Evolutionary conservation across 2,329 filamentous ascomycete species (phyloP).

Genomic region (Colletotrichum sublineola): DNA sequence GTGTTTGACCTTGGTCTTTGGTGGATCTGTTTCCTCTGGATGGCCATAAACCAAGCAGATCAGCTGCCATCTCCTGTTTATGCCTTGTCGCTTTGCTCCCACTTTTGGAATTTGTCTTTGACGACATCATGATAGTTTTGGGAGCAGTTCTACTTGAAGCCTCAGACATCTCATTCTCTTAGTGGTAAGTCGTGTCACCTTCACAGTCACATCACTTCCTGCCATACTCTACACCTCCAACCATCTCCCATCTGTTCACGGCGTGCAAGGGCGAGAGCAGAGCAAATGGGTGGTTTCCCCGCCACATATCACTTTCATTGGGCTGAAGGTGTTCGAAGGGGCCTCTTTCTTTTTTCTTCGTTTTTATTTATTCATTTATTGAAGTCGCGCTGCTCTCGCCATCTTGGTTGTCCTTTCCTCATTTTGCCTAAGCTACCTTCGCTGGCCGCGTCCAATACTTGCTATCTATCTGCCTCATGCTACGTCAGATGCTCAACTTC

Average conservation of each 20-base stretch:
- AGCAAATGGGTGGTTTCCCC: constrained; percentile 8
- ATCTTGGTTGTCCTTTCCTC: background rate
- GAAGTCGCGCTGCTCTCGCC: background rate
- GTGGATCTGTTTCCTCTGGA: constrained; percentile 28
- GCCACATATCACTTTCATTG: background rate
- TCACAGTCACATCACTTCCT: background rate
- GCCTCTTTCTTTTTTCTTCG: background rate
- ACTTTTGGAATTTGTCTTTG: constrained; percentile 41
- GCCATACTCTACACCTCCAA: background rate
- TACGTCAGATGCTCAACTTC: constrained; percentile 12
- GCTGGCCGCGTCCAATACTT: background rate
- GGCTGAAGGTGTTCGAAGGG: background rate
- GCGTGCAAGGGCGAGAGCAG: background rate
- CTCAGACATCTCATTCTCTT: constrained; percentile 53
- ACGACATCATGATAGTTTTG: constrained; percentile 60
- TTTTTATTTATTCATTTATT: too few species aligned
- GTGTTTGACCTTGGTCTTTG: constrained; percentile 34
- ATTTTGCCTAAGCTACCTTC: background rate
- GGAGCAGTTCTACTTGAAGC: constrained; percentile 49
- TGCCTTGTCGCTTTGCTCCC: constrained; percentile 39
- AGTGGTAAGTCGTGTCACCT: constrained; percentile 54
- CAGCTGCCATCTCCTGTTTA: constrained; percentile 28
- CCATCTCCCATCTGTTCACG: background rate
- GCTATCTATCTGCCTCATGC: constrained; percentile 18
- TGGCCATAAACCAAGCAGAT: constrained; percentile 30